phyloP scores from a whole-genome alignment of 805 yeast species.

The Grigorovia humatica region DNA sequence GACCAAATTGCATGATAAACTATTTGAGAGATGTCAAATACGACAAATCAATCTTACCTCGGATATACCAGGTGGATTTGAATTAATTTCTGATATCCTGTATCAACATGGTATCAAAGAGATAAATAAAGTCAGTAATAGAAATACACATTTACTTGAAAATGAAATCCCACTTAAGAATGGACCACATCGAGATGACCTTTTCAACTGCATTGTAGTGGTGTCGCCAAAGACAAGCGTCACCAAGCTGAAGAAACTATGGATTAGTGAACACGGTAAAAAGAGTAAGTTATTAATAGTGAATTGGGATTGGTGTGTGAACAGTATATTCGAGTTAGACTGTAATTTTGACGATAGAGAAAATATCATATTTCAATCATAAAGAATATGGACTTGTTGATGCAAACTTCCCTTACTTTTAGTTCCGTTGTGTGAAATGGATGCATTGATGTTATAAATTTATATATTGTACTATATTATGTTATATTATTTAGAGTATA shows the following conservation, averaged over 20 bases:
- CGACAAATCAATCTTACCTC: slow-evolving; percentile 15
- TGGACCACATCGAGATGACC: background rate
- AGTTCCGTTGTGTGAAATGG: too few relatives aligned
- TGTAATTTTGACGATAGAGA: slow-evolving; percentile 5
- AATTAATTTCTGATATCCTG: slow-evolving; percentile 19
- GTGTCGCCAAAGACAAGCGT: slow-evolving; percentile 22
- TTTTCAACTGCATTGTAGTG: slow-evolving; percentile 41
- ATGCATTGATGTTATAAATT: too few relatives aligned
- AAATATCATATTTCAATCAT: slow-evolving; percentile 3
- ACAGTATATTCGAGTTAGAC: slow-evolving; percentile 20
- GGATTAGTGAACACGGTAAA: background rate
- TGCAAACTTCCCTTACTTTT: too few relatives aligned
- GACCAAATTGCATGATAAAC: slow-evolving; percentile 12
- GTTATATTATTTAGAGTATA: background rate
- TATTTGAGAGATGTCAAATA: slow-evolving; percentile 22
- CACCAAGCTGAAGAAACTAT: slow-evolving; percentile 15
- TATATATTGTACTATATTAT: too few relatives aligned
- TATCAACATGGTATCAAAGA: slow-evolving; percentile 20
- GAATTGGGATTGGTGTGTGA: slow-evolving; percentile 29
- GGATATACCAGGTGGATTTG: slow-evolving; percentile 24
- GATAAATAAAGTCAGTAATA: slow-evolving; percentile 17
- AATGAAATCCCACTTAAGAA: background rate
- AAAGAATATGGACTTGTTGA: background rate
- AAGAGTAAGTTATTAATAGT: slow-evolving; percentile 15
- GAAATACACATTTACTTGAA: background rate